phyloP scores from a whole-genome alignment of 2,329 filamentous ascomycete genomes.

The Xylariales sp. region DNA sequence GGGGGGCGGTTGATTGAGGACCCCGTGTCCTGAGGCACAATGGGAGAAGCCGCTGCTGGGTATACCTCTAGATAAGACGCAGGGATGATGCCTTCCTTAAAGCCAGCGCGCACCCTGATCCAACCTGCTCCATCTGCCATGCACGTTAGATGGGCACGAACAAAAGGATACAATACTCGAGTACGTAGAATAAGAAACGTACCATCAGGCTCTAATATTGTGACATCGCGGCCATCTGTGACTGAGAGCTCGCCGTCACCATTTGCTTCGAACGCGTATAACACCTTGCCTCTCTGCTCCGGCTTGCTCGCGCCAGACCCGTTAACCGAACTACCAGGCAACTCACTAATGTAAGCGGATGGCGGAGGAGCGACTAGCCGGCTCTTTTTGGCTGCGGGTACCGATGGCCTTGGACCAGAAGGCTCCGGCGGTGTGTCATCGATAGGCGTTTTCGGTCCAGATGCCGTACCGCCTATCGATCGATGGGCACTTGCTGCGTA shows the following conservation, averaged over 20 bases:
- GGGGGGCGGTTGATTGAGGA: slow-evolving; percentile 52
- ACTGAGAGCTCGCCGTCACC: slow-evolving; percentile 79
- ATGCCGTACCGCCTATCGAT: slow-evolving; percentile 60
- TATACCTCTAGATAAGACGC: slow-evolving; percentile 75
- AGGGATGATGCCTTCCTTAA: slow-evolving; percentile 80
- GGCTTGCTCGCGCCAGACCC: slow-evolving; percentile 31
- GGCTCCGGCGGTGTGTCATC: slow-evolving; percentile 44
- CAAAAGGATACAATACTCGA: background rate
- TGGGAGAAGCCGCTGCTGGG: slow-evolving; percentile 39
- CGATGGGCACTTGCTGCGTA: slow-evolving; percentile 76
- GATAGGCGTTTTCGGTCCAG: slow-evolving; percentile 38
- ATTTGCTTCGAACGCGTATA: slow-evolving; percentile 79
- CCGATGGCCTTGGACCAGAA: slow-evolving; percentile 44
- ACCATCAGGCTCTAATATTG: slow-evolving; percentile 84
- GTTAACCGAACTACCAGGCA: slow-evolving; percentile 49
- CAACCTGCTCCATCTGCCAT: slow-evolving; percentile 79
- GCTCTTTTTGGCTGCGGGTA: slow-evolving; percentile 50
- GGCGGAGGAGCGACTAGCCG: slow-evolving; percentile 87
- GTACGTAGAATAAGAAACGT: slow-evolving; percentile 32
- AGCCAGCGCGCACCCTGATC: slow-evolving; percentile 74
- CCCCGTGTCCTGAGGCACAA: slow-evolving; percentile 40
- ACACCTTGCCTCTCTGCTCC: slow-evolving; percentile 76
- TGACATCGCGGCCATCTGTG: slow-evolving; percentile 71
- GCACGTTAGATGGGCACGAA: slow-evolving; percentile 22
- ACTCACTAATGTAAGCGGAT: slow-evolving; percentile 67